phyloP scores from a whole-genome alignment of 345 rosid species.

The Gynandropsis gynandra region DNA sequence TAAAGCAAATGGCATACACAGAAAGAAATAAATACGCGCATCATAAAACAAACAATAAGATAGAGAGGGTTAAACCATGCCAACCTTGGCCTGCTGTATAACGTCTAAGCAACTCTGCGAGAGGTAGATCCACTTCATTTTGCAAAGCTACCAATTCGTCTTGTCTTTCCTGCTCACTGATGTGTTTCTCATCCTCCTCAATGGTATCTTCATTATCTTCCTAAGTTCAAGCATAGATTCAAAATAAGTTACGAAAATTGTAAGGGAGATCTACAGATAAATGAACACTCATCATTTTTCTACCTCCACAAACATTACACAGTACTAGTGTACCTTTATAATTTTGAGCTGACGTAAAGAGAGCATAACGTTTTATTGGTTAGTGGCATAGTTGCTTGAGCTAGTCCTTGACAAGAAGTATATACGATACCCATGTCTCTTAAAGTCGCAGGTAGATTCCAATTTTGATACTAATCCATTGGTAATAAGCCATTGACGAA shows the following conservation, averaged over 20 bases:
- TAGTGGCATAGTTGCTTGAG: background rate
- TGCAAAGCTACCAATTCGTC: slow-evolving; percentile 87
- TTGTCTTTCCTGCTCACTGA: slow-evolving; percentile 76
- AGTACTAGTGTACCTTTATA: slow-evolving; percentile 9
- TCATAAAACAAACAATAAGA: background rate
- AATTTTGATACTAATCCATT: slow-evolving; percentile 10
- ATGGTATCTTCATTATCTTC: slow-evolving; percentile 95
- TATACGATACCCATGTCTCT: background rate
- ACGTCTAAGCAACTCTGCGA: slow-evolving; percentile 74
- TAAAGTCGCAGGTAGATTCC: slow-evolving; percentile 11
- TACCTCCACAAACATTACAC: slow-evolving; percentile 3
- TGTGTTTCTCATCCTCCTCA: slow-evolving; percentile 88
- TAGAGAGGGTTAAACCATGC: slow-evolving; percentile 13
- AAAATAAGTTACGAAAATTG: slow-evolving; percentile 18
- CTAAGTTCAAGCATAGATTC: slow-evolving; percentile 41
- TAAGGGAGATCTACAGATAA: background rate
- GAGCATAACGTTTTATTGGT: slow-evolving; percentile 7
- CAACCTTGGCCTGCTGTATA: slow-evolving; percentile 53
- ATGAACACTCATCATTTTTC: background rate
- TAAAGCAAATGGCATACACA: too few species aligned
- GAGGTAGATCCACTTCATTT: slow-evolving; percentile 73
- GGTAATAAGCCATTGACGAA: slow-evolving; percentile 4
- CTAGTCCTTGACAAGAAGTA: slow-evolving; percentile 3
- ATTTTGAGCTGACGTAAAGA: slow-evolving; percentile 1
- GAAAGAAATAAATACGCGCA: background rate